Evolutionary conservation across 768 basidiomycete species (phyloP).

Genomic region (Mycena belliarum): DNA sequence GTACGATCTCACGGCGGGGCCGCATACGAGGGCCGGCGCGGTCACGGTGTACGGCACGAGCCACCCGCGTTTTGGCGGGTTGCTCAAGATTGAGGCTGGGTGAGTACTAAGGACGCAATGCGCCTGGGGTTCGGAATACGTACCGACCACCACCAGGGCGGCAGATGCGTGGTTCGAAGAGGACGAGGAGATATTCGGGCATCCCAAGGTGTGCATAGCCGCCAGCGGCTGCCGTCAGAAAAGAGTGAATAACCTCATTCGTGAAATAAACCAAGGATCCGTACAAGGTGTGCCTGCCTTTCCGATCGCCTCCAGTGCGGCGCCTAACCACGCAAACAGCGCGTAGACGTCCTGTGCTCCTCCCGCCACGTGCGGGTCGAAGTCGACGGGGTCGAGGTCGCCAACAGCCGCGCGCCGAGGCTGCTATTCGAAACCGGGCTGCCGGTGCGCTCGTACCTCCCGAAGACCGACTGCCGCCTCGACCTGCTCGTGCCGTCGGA

Average conservation of each 20-base stretch:
- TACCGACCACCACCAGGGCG: constrained; percentile 28
- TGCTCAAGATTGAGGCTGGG: constrained; percentile 49
- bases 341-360: constrained; percentile 60
- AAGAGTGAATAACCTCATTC: too few relatives aligned
- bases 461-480: constrained; percentile 53
- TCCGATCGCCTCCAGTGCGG: too few relatives aligned
- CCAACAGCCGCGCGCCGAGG: constrained; percentile 53
- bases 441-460: constrained; percentile 61
- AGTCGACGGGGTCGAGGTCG: constrained; percentile 61
- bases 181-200: constrained; percentile 59
- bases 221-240: too few relatives aligned
- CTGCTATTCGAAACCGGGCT: constrained; percentile 62
- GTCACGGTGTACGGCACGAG: constrained; percentile 30
- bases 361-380: constrained; percentile 63
- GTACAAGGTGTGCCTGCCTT: constrained; percentile 51
- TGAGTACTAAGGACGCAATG: too few relatives aligned
- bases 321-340: constrained; percentile 34
- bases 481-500: constrained; percentile 52
- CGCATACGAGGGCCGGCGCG: constrained; percentile 38
- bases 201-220: constrained; percentile 42
- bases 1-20: constrained; percentile 44
- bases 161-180: constrained; percentile 72
- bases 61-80: constrained; percentile 41
- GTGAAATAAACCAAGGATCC: constrained; percentile 58
- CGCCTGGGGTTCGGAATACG: too few relatives aligned